Evolutionary conservation across 2,329 filamentous ascomycete genomes (phyloP).

Genomic region (Huntiella bhutanensis): DNA sequence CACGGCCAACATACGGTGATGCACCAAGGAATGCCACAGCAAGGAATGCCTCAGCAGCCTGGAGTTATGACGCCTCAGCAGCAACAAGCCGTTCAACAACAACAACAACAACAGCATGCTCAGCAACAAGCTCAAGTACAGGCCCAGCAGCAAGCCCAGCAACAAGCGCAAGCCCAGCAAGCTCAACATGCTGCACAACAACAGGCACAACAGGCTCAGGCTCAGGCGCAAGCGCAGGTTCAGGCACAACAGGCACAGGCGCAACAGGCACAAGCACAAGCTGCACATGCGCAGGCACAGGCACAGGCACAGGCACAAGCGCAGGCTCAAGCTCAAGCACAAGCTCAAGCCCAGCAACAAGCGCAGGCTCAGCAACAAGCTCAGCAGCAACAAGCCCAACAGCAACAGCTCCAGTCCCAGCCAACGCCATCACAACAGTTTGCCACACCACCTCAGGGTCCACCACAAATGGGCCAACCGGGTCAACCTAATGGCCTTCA

Average conservation of each 20-base stretch:
- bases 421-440: slow-evolving; percentile 15
- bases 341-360: slow-evolving; percentile 14
- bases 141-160: not conserved
- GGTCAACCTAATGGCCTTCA: not conserved
- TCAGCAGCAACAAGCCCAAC: not conserved
- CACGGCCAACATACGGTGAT: slow-evolving; percentile 1
- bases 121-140: slow-evolving; percentile 1
- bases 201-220: slow-evolving; percentile 19
- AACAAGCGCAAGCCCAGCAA: slow-evolving; percentile 2
- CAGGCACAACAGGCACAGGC: slow-evolving; percentile 16
- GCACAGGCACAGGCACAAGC: slow-evolving; percentile 16
- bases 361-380: not conserved
- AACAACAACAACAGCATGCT: slow-evolving; percentile 15
- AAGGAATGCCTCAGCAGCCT: slow-evolving; percentile 12
- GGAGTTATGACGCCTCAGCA: slow-evolving; percentile 4
- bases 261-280: slow-evolving; percentile 2
- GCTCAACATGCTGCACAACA: slow-evolving; percentile 17
- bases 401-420: slow-evolving; percentile 16
- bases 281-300: slow-evolving; percentile 19
- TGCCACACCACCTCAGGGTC: not conserved
- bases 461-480: too few relatives aligned
- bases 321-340: slow-evolving; percentile 16
- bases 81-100: slow-evolving; percentile 16
- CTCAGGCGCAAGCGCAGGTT: slow-evolving; percentile 19
- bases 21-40: slow-evolving; percentile 23